Conservation (phyloP, 306 rosid genomes). For the Notholithocarpus densiflorus region DNA sequence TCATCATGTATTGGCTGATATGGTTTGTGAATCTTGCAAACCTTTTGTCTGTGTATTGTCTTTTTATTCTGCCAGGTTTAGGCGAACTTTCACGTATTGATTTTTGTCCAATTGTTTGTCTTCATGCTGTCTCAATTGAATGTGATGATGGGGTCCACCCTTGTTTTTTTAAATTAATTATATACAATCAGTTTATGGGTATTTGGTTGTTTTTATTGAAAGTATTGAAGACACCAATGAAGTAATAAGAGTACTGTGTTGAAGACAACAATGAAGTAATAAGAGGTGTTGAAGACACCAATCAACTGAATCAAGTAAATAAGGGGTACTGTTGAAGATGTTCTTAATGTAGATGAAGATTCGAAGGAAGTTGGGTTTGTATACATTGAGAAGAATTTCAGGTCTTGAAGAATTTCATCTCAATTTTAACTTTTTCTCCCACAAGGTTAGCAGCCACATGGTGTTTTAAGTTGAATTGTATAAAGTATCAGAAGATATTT, state of each 20-base stretch:
- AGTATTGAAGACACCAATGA: conserved; percentile 79
- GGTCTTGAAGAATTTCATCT: conserved; percentile 77
- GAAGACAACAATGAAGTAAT: conserved; percentile 68
- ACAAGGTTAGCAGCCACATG: conserved; percentile 76
- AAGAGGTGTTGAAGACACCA: conserved; percentile 51
- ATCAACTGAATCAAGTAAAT: conserved; percentile 60
- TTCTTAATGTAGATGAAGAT: conserved; percentile 59
- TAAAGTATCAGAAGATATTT: conserved; percentile 24
- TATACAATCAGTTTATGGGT: conserved; percentile 51
- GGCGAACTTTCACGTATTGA: not conserved
- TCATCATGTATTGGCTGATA: not conserved
- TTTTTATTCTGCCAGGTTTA: not conserved
- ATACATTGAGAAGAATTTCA: conserved; percentile 61
- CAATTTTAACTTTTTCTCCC: conserved; percentile 54
- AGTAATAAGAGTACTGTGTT: conserved; percentile 63
- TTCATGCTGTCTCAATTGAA: not conserved
- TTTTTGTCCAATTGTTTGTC: not conserved
- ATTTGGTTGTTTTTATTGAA: conserved; percentile 70
- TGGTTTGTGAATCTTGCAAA: conserved; percentile 4
- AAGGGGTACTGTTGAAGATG: conserved; percentile 47
- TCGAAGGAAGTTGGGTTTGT: conserved; percentile 57
- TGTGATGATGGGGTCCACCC: conserved; percentile 1
- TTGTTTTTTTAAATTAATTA: conserved; percentile 12
- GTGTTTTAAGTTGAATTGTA: conserved; percentile 44
- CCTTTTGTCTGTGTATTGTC: not conserved